Conservation (phyloP, 2,329 filamentous ascomycete genomes). For the Diaporthe sp. region DNA sequence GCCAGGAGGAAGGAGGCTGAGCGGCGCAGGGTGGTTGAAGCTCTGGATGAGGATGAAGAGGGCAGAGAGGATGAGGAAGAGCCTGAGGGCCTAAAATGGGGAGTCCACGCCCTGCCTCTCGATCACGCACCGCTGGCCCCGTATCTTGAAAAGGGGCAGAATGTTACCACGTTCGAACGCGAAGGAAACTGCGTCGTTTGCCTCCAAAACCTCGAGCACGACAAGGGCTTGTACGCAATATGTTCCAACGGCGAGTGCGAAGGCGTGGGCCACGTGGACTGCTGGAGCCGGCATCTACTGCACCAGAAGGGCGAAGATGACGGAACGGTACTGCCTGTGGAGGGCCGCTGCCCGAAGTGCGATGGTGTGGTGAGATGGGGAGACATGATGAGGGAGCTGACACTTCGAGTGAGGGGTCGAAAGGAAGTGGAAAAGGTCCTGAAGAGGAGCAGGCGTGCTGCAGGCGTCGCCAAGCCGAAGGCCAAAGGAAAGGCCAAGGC, state of each 20-base stretch:
- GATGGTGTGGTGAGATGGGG: conserved; percentile 75
- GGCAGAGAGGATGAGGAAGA: conserved; percentile 6
- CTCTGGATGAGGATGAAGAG: neutral
- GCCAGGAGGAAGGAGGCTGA: conserved; percentile 21
- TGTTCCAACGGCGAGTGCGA: conserved; percentile 69
- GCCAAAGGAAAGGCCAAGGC: conserved; percentile 44
- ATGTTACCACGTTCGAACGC: conserved; percentile 68
- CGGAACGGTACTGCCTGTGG: conserved; percentile 73
- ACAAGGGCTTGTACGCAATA: conserved; percentile 68
- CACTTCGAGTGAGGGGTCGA: conserved; percentile 76
- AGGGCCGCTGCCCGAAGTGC: conserved; percentile 81
- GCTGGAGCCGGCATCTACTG: conserved; percentile 70
- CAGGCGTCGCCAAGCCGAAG: conserved; percentile 43
- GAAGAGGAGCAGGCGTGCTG: conserved; percentile 58
- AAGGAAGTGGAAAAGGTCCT: conserved; percentile 80
- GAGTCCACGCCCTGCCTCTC: conserved; percentile 68
- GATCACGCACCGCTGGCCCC: conserved; percentile 67
- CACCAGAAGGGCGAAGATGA: conserved; percentile 46
- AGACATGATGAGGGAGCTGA: conserved; percentile 86
- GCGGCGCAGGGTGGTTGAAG: neutral
- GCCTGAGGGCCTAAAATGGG: conserved; percentile 51
- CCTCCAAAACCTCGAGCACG: conserved; percentile 58
- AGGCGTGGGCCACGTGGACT: conserved; percentile 71
- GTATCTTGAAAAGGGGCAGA: conserved; percentile 69
- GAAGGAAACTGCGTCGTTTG: conserved; percentile 71